These are phyloP conservation scores for Megacollybia marginata DNA, from an alignment of 768 basidiomycete genomes.

Conservation along the genomic window DNA sequence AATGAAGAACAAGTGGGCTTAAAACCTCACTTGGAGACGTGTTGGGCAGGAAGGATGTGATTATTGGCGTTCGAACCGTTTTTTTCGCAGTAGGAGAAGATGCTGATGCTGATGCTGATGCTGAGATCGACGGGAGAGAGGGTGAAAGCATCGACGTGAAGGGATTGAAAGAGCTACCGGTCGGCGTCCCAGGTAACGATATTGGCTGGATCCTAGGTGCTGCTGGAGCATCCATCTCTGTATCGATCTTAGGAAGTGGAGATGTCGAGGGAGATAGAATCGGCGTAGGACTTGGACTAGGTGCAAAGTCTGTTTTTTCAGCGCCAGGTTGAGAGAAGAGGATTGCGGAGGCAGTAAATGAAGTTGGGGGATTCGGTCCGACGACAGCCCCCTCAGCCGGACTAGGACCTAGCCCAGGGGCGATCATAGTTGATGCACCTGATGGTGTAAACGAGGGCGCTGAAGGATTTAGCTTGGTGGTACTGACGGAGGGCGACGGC, in stretches of 20 bases:
- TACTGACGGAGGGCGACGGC: constrained; percentile 16
- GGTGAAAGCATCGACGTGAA: too few relatives aligned
- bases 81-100: constrained; percentile 26
- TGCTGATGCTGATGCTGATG: constrained; percentile 21
- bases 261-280: not conserved
- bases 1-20: constrained; percentile 35
- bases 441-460: not conserved
- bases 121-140: constrained; percentile 4
- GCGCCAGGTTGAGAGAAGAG: not conserved
- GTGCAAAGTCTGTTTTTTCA: not conserved
- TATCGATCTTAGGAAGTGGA: constrained; percentile 14
- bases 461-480: not conserved
- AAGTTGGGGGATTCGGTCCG: not conserved
- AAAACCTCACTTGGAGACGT: constrained; percentile 25
- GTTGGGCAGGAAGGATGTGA: constrained; percentile 10
- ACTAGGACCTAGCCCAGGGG: too few relatives aligned
- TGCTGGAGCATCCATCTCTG: constrained; percentile 24
- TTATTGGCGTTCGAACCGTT: constrained; percentile 3
- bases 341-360: not conserved
- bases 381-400: too few relatives aligned
- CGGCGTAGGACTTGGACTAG: not conserved
- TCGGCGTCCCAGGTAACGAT: constrained; percentile 41
- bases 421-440: too few relatives aligned
- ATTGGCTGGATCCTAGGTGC: constrained; percentile 32
- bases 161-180: constrained; percentile 6